Conservation (phyloP, 257 asterid genomes). For the Ilex asprella region DNA sequence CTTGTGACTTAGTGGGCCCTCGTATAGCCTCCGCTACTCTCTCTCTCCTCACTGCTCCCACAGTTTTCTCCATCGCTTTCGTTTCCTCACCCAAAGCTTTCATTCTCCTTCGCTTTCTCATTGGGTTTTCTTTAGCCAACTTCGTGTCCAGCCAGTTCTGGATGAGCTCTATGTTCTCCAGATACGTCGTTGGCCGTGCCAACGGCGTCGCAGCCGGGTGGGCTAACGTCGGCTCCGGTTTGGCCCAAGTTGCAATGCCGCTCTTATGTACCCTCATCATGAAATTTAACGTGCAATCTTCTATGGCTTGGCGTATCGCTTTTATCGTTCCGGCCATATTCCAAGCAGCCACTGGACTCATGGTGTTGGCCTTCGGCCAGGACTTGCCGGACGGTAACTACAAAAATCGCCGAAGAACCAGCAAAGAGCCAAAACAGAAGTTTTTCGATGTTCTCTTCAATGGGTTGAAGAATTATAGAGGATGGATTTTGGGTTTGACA, state of each 20-base stretch:
- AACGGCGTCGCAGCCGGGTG: conserved; percentile 65
- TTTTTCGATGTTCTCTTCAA: conserved; percentile 13
- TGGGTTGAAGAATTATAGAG: conserved; percentile 43
- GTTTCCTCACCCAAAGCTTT: conserved; percentile 26
- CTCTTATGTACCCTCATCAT: conserved; percentile 20
- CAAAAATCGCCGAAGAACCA: neutral
- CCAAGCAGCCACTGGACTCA: conserved; percentile 28
- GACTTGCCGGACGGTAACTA: conserved; percentile 39
- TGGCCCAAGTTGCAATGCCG: conserved; percentile 53
- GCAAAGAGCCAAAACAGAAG: conserved; percentile 1
- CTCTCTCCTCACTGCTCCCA: conserved; percentile 48
- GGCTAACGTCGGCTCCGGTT: conserved; percentile 56
- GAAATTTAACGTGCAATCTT: conserved; percentile 10
- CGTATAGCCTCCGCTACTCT: conserved; percentile 40
- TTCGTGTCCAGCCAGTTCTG: conserved; percentile 56
- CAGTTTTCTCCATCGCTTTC: conserved; percentile 25
- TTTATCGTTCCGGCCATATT: conserved; percentile 35
- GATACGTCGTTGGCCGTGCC: conserved; percentile 38
- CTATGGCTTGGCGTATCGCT: conserved; percentile 43
- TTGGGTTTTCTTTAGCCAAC: conserved; percentile 47
- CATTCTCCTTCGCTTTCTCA: conserved; percentile 33
- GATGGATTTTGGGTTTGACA: conserved; percentile 43
- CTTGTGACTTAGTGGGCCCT: conserved; percentile 50
- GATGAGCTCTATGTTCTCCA: conserved; percentile 70
- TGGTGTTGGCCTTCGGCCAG: conserved; percentile 44